phyloP scores from a whole-genome alignment of 1,284 basidiomycete genomes.

The Apiotrichum akiyoshidainum region DNA sequence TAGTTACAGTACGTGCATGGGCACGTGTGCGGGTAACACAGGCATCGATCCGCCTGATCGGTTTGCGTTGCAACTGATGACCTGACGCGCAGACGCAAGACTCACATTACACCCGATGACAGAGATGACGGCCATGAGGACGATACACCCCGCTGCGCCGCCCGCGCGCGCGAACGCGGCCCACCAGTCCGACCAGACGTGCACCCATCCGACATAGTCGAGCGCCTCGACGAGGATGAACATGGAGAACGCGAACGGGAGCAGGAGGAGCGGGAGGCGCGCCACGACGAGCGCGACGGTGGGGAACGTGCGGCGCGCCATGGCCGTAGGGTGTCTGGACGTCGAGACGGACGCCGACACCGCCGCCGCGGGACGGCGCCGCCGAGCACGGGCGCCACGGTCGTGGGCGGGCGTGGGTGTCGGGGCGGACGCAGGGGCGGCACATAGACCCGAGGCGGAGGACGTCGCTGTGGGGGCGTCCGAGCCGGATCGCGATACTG shows the following conservation, averaged over 20 bases:
- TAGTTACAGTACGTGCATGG: no score
- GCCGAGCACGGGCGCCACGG: no score
- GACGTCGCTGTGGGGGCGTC: no score
- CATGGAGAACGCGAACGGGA: conserved; percentile 92
- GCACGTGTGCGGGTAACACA: no score
- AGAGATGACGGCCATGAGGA: conserved; percentile 55
- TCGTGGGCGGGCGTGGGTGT: not conserved
- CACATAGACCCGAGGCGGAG: no score
- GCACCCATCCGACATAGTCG: conserved; percentile 83
- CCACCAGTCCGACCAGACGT: conserved; percentile 76
- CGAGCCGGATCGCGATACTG: no score
- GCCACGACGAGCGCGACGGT: conserved; percentile 69
- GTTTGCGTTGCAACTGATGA: not conserved
- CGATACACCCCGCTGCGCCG: conserved; percentile 53
- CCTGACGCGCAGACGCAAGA: conserved; percentile 44
- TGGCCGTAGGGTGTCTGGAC: not conserved
- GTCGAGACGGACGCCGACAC: no score
- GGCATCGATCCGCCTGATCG: no score
- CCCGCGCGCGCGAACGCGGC: conserved; percentile 52
- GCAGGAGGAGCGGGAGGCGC: conserved; percentile 53
- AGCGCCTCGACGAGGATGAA: conserved; percentile 91
- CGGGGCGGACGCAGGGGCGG: not conserved
- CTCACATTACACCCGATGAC: conserved; percentile 78
- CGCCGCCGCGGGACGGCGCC: no score
- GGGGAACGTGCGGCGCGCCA: conserved; percentile 58